Conservation (phyloP, 768 basidiomycete genomes). For the Auriculariales sp. region DNA sequence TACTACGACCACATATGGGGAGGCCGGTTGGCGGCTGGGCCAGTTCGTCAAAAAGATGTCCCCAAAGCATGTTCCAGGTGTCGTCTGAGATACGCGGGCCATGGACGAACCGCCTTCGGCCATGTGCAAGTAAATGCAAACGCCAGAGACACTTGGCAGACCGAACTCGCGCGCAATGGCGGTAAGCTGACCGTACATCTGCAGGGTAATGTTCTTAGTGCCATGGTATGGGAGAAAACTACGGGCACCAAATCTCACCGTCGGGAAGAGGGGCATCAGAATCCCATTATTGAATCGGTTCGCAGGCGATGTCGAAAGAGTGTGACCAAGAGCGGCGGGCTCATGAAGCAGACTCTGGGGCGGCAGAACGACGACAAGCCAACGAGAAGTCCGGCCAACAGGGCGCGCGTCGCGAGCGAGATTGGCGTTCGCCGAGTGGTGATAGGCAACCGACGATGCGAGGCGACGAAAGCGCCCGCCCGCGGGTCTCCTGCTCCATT, state of each 20-base stretch:
- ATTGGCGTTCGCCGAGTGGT: constrained; percentile 30
- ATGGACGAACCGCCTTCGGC: constrained; percentile 37
- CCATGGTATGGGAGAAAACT: too few relatives aligned
- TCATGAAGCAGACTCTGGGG: constrained; percentile 42
- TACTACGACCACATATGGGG: constrained; percentile 62
- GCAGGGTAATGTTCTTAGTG: too few relatives aligned
- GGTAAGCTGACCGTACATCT: constrained; percentile 66
- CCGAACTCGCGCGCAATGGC: constrained; percentile 73
- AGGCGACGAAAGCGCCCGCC: constrained; percentile 26
- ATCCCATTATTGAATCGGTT: constrained; percentile 53
- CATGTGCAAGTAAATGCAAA: constrained; percentile 68
- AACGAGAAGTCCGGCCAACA: constrained; percentile 20
- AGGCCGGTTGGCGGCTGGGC: constrained; percentile 14
- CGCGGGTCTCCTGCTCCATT: too few relatives aligned
- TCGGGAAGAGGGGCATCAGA: constrained; percentile 61
- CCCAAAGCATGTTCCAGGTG: constrained; percentile 61
- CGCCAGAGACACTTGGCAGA: constrained; percentile 59
- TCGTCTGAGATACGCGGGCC: constrained; percentile 69
- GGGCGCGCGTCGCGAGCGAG: constrained; percentile 15
- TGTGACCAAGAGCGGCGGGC: constrained; percentile 43
- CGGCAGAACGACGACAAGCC: constrained; percentile 54
- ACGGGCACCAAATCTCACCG: too few relatives aligned
- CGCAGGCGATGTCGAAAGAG: constrained; percentile 40
- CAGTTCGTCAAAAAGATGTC: constrained; percentile 28
- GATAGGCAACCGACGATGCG: constrained; percentile 38